Evolutionary conservation across 441 rosid species (phyloP), one percentile per base, ranked within the genome.

Genomic region (Populus trichocarpa): DNA sequence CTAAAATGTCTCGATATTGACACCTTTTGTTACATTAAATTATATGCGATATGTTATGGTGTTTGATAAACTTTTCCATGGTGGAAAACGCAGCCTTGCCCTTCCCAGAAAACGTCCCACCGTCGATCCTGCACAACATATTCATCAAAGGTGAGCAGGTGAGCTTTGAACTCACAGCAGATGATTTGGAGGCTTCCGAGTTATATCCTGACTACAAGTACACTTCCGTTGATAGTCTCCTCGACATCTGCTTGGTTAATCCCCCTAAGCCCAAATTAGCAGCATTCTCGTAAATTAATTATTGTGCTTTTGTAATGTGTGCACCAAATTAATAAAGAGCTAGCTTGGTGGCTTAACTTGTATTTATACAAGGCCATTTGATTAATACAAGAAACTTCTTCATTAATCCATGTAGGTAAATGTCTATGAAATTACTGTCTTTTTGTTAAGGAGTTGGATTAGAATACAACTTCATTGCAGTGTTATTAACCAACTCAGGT

Each of bases 81-180:
- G 3, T 12, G 2, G 20, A 4, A 3, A 23, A n/a, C 42, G 80
- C 81, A 87, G 90, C 63, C 20, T 46, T 84, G 12, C 83, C 85
- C 8, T 30, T 36, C 30, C 89, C 91, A 9, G 85, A 85, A 9
- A 84, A 83, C 69, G 75, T 88, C 3, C 81, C 79, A 4, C 66
- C 18, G 30, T 72, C 87, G 0, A 40, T 88, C 64, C 67, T 87
- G 26, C 84, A 87, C 73, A 75, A 74, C 82, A 35, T 88, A 69
- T 85, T 88, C 75, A 75, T 84, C 25, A 83, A 87, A 75, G 91
- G 91, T 3, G 90, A 84, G 23, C 83, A 77, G 65, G 70, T 74
- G 78, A 87, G 83, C 74, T 86, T 79, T 81, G 83, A 84, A 46
- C 73, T 81, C 1, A 65, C 67, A 1, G 77, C 74, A 42, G 77